Conservation (phyloP, 2,329 filamentous ascomycete species). For the Penicillium thymicola region DNA sequence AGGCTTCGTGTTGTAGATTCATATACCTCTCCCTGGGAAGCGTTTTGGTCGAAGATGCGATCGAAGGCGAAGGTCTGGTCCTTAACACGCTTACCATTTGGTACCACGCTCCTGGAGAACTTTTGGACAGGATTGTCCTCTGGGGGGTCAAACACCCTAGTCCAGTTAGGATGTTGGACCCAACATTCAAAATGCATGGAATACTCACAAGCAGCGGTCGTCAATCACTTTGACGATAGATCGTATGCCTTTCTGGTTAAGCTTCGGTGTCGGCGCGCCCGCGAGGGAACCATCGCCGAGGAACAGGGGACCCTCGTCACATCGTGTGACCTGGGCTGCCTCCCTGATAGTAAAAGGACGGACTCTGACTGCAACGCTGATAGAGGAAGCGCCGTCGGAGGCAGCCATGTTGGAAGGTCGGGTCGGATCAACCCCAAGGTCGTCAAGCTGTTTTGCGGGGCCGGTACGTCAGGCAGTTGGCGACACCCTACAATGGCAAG, state of each 20-base stretch:
- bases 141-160: conserved; percentile 90
- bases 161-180: conserved; percentile 14
- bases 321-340: conserved; percentile 76
- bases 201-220: conserved; percentile 84
- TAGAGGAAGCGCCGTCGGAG: conserved; percentile 48
- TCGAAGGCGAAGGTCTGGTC: conserved; percentile 98
- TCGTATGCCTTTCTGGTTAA: conserved; percentile 80
- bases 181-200: background rate
- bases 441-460: conserved; percentile 16
- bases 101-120: conserved; percentile 77
- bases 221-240: conserved; percentile 95
- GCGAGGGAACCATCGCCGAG: conserved; percentile 96
- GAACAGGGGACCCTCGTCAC: conserved; percentile 83
- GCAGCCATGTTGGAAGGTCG: conserved; percentile 37
- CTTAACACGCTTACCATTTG: conserved; percentile 85
- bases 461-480: conserved; percentile 20
- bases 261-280: conserved; percentile 77
- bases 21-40: conserved; percentile 88
- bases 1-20: conserved; percentile 84
- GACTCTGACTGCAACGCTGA: conserved; percentile 57
- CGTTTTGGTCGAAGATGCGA: conserved; percentile 93
- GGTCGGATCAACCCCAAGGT: conserved; percentile 18
- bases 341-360: conserved; percentile 78
- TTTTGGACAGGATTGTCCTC: conserved; percentile 90
- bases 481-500: conserved; percentile 18